Evolutionary conservation across 179 eudicot species (phyloP).

Genomic region (Vitellaria paradoxa): DNA sequence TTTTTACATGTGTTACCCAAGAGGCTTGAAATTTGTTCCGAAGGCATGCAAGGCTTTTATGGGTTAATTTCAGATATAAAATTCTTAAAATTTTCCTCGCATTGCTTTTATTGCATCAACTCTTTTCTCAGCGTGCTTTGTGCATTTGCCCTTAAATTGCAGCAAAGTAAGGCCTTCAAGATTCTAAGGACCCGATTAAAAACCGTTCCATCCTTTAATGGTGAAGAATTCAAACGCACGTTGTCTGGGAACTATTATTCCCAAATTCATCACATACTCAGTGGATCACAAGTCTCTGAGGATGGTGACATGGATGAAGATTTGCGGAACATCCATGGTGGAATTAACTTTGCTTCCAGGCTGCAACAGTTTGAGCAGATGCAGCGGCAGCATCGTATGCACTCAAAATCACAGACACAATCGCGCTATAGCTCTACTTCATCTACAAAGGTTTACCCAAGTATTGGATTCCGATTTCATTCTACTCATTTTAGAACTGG

Average conservation of each 20-base stretch:
- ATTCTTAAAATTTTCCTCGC: not conserved
- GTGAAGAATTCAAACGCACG: slow-evolving; percentile 41
- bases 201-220: slow-evolving; percentile 75
- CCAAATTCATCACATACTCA: slow-evolving; percentile 23
- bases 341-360: slow-evolving; percentile 72
- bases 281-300: slow-evolving; percentile 29
- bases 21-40: too few species aligned
- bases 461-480: not conserved
- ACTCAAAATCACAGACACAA: slow-evolving; percentile 41
- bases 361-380: slow-evolving; percentile 71
- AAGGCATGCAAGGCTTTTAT: too few species aligned
- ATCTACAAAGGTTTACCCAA: slow-evolving; percentile 50
- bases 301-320: slow-evolving; percentile 59
- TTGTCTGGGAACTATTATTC: slow-evolving; percentile 32
- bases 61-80: too few species aligned
- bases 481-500: not conserved
- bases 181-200: slow-evolving; percentile 83
- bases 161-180: slow-evolving; percentile 99
- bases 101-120: not conserved
- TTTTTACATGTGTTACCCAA: too few species aligned
- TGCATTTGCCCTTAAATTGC: slow-evolving; percentile 26
- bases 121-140: not conserved
- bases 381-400: slow-evolving; percentile 69
- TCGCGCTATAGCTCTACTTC: slow-evolving; percentile 37
- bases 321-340: slow-evolving; percentile 40